Conservation (phyloP, 805 yeast species). For the Saccharomyces cerevisiae region DNA sequence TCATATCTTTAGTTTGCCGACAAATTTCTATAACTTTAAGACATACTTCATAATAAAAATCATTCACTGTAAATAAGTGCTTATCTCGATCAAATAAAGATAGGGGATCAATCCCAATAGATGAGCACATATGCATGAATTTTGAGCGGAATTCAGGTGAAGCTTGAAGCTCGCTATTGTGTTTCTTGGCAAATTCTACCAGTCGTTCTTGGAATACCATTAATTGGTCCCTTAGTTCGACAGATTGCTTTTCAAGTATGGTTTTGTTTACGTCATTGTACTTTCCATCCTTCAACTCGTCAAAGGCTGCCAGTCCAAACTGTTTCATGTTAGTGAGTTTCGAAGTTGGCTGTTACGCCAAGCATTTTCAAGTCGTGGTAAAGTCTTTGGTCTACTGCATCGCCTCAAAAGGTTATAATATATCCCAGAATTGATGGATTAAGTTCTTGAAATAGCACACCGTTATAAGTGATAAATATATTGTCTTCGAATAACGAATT, state of each 20-base stretch:
- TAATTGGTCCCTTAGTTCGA: conserved; percentile 61
- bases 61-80: conserved; percentile 32
- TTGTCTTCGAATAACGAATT: background rate
- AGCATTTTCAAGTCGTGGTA: background rate
- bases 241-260: conserved; percentile 42
- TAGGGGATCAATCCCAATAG: conserved; percentile 81
- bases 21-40: conserved; percentile 72
- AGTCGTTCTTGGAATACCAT: conserved; percentile 70
- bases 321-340: conserved; percentile 28
- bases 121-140: conserved; percentile 66
- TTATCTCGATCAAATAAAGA: conserved; percentile 29
- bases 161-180: conserved; percentile 55
- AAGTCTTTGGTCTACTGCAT: background rate
- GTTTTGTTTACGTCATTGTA: conserved; percentile 13
- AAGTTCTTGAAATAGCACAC: background rate
- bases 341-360: no score
- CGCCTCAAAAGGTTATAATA: background rate
- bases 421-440: background rate
- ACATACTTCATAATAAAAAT: conserved; percentile 58
- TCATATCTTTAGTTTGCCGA: conserved; percentile 55
- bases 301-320: conserved; percentile 43
- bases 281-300: conserved; percentile 13
- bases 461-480: background rate
- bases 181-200: conserved; percentile 64
- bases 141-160: conserved; percentile 60